Base-by-base conservation (phyloP, 495 filamentous ascomycete genomes). In the Geopyxis carbonaria region DNA sequence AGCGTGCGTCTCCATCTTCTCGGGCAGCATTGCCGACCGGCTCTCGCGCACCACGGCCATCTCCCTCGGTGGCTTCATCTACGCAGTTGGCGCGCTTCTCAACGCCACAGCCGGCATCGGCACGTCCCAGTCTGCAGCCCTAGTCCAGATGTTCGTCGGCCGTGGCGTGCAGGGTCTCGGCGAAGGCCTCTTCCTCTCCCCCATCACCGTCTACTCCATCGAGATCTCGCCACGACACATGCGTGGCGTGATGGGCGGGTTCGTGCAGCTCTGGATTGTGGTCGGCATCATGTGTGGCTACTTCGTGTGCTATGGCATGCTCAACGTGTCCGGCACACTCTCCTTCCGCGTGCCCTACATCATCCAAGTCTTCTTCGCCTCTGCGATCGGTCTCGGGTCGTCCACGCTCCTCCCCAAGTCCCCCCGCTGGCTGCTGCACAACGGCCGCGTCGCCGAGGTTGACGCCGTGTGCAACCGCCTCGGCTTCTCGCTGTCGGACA, bases 221-320 rank as follows among this genome's bases (percentile, higher is more conserved):
- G 74, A 78, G 47, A 72, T 77, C 24, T 67, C 72, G 3, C 73
- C 73, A 0, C 57, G 64, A 0, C 57, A 51, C 3, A 55, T 57
- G 3, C 48, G 73, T 33, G 74, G 72, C 0, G 58, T 62, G 2
- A 44, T 78, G 16, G 66, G 67, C 0, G 66, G 69, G 1, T 56
- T 65, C 2, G 67, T 68, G 11, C 72, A 76, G 44, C 45, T 74
- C 15, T 44, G 70, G 24, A 67, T 64, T n/a, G 65, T 65, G 0
- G 24, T 66, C 1, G 73, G 70, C 1, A 49, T 75, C 3, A 59
- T 63, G 5, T 23, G 60, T 0, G 73, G 74, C 0, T 78, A 68
- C 45, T 77, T 78, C 43, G 65, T 61, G n/a, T 74, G 70, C 44
- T 77, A 77, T 45, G 74, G 69, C 16, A 64, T 65, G 15, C 56